These are phyloP conservation scores for Neonectria neomacrospora DNA, from an alignment of 2,329 filamentous ascomycete genomes.

Conservation along the genomic window DNA sequence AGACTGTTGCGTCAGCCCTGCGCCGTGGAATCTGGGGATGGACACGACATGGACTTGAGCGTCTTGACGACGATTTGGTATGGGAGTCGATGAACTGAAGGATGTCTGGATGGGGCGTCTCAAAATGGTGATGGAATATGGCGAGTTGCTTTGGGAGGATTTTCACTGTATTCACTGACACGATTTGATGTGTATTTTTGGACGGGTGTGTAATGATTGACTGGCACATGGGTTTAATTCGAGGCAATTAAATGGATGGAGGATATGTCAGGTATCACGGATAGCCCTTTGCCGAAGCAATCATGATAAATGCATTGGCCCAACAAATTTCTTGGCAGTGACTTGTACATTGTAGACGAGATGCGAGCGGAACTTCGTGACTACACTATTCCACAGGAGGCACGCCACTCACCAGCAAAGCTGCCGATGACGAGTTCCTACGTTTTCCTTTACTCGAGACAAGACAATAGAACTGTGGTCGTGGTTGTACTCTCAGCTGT, in stretches of 20 bases:
- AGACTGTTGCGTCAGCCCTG: constrained; percentile 47
- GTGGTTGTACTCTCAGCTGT: too few species aligned
- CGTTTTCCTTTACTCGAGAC: too few species aligned
- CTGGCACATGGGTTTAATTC: constrained; percentile 47
- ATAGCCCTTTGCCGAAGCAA: constrained; percentile 36
- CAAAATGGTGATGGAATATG: constrained; percentile 36
- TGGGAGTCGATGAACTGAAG: constrained; percentile 47
- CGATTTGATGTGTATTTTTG: constrained; percentile 51
- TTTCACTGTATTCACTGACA: constrained; percentile 46
- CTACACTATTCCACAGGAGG: too few species aligned
- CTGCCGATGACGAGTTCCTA: too few species aligned
- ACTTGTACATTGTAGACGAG: too few species aligned
- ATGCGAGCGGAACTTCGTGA: too few species aligned
- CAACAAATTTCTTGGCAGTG: neutral
- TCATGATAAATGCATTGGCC: constrained; percentile 24
- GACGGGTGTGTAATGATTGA: constrained; percentile 48
- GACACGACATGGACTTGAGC: constrained; percentile 47
- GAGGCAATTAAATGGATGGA: constrained; percentile 41
- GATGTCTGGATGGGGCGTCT: constrained; percentile 25
- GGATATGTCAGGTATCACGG: constrained; percentile 42
- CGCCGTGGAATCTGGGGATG: constrained; percentile 50
- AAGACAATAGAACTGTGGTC: too few species aligned
- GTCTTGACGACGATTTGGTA: constrained; percentile 47
- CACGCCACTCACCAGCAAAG: too few species aligned
- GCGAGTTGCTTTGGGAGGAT: constrained; percentile 41